Evolutionary conservation across 116 monocot species (phyloP), one percentile per base, ranked within the genome.

Genomic region (Posidonia oceanica): DNA sequence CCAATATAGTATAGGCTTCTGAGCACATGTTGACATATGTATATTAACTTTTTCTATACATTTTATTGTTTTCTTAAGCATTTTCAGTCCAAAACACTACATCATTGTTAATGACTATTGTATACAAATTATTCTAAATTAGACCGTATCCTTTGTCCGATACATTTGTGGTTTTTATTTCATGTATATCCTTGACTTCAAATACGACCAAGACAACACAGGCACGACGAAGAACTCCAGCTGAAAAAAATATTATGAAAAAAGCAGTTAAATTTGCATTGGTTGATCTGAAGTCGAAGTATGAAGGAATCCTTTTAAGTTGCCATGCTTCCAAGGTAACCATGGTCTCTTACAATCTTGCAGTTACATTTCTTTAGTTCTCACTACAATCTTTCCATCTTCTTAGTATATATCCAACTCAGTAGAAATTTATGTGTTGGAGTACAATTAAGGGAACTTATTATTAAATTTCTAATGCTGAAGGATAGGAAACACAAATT

Each of bases 221-320:
- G 10, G 21, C 61, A 70, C 52, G 58, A 36, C 59, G 72, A 39
- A 74, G 63, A n/a, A 69, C 54, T 61, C 20, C 58, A 69, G 57
- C 74, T 59, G 76, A 81, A 7, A 79, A 66, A 59, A 78, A 76
- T 65, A 74, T 87, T 36, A 56, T 88, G 2, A 88, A 77, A 60
- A 86, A 82, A 59, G 91, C 91, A 41, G 59, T 87, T 39, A 86
- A 82, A 70, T 39, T 71, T 61, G 95, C 91, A 60, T 63, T 96
- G 67, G 81, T 76, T 69, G 83, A 85, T 62, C 72, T 91, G 61
- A 96, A 96, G 83, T 72, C 62, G 38, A 85, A 83, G 66, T 52
- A 85, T 69, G 64, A 71, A 3, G 83, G 74, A 58, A 67, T 76
- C 67, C 80, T 96, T 71, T 77, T 91, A 54, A 86, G 84, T 44